Evolutionary conservation across 176 grass and related monocot genomes (phyloP).

Genomic region (Ensete glaucum): DNA sequence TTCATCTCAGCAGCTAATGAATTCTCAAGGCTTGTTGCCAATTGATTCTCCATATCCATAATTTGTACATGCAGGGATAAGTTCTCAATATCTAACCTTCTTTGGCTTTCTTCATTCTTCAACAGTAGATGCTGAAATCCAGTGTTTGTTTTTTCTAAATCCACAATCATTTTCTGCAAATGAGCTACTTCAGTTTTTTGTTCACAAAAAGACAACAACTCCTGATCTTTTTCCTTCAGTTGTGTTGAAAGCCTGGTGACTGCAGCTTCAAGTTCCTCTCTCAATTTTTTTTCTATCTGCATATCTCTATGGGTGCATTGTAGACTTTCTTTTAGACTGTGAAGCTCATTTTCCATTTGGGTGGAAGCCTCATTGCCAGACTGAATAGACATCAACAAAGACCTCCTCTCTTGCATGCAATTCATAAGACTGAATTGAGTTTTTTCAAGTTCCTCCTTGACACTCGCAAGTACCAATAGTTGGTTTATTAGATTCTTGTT

Average conservation of each 20-base stretch:
- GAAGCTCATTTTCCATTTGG: conserved; percentile 72
- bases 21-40: conserved; percentile 38
- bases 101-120: conserved; percentile 54
- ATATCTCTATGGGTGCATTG: conserved; percentile 12
- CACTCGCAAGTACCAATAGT: conserved; percentile 15
- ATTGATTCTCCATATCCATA: conserved; percentile 43
- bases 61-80: conserved; percentile 29
- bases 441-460: conserved; percentile 22
- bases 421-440: conserved; percentile 14
- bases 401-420: conserved; percentile 28
- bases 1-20: conserved; percentile 59
- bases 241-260: conserved; percentile 50
- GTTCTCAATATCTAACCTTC: conserved; percentile 35
- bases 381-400: conserved; percentile 37
- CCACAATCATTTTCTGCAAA: conserved; percentile 40
- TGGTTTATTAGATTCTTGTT: conserved; percentile 22
- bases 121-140: conserved; percentile 54
- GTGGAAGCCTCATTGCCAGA: conserved; percentile 39
- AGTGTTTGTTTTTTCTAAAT: conserved; percentile 52
- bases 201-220: conserved; percentile 57
- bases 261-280: conserved; percentile 55
- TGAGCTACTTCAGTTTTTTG: conserved; percentile 45
- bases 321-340: conserved; percentile 29
- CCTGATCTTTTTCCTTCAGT: conserved; percentile 56
- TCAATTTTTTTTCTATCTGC: conserved; percentile 39